phyloP scores from a whole-genome alignment of 2,329 filamentous ascomycete genomes.

The Xylaria sp. region DNA sequence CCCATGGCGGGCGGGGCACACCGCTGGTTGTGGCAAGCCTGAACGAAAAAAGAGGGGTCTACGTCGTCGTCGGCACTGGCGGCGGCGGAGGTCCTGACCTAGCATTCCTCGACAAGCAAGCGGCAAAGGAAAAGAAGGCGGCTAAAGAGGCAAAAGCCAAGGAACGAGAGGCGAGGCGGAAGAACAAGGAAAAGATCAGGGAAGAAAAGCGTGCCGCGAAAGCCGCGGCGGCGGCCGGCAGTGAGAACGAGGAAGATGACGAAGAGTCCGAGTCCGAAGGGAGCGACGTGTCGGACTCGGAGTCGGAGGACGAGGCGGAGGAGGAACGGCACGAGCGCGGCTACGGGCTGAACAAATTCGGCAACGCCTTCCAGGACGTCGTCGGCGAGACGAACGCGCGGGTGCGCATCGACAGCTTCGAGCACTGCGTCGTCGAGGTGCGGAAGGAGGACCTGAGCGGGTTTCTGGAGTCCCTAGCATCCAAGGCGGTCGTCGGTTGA shows the following conservation, averaged over 20 bases:
- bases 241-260: slow-evolving; percentile 54
- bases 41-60: slow-evolving; percentile 84
- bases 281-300: slow-evolving; percentile 52
- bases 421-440: slow-evolving; percentile 97
- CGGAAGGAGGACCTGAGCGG: slow-evolving; percentile 89
- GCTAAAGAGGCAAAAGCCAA: slow-evolving; percentile 66
- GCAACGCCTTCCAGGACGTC: slow-evolving; percentile 93
- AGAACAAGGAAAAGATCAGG: slow-evolving; percentile 59
- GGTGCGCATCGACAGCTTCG: slow-evolving; percentile 93
- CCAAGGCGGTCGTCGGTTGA: slow-evolving; percentile 79
- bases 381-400: slow-evolving; percentile 87
- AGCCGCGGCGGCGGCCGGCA: slow-evolving; percentile 52
- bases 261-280: slow-evolving; percentile 55
- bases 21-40: slow-evolving; percentile 89
- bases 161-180: slow-evolving; percentile 60
- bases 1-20: slow-evolving; percentile 71
- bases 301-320: slow-evolving; percentile 57
- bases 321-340: slow-evolving; percentile 60
- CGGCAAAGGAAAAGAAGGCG: slow-evolving; percentile 63
- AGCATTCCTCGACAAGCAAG: slow-evolving; percentile 68
- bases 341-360: slow-evolving; percentile 85
- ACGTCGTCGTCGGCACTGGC: slow-evolving; percentile 90
- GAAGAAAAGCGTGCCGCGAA: slow-evolving; percentile 65
- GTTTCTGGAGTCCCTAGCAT: slow-evolving; percentile 89
- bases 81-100: slow-evolving; percentile 79